Conservation (phyloP, 1,284 basidiomycete genomes). For the Taiwanofungus camphoratus region DNA sequence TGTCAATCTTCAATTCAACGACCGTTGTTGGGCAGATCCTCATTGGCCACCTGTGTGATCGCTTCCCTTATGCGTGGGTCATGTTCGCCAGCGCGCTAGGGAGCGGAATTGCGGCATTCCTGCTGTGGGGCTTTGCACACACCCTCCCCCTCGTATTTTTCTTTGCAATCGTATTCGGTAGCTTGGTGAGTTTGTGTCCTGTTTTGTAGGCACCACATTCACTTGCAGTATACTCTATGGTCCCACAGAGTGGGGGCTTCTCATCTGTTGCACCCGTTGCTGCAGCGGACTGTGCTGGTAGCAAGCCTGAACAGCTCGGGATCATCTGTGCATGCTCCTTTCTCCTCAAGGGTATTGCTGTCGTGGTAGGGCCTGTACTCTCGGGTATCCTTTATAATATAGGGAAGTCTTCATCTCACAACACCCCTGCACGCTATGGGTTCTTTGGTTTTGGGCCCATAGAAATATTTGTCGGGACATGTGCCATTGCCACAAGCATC, state of each 20-base stretch:
- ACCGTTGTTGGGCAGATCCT: constrained; percentile 23
- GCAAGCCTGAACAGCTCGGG: constrained; percentile 19
- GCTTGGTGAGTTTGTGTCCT: constrained; percentile 14
- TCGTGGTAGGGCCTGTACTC: constrained; percentile 22
- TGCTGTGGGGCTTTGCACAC: constrained; percentile 26
- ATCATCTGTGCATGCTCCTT: constrained; percentile 21
- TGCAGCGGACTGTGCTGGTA: constrained; percentile 21
- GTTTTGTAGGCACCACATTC: no score
- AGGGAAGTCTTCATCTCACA: constrained; percentile 11
- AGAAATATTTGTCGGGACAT: constrained; percentile 26
- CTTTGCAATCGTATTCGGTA: constrained; percentile 25
- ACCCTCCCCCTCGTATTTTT: constrained; percentile 21
- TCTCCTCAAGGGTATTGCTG: constrained; percentile 21
- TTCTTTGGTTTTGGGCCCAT: constrained; percentile 21
- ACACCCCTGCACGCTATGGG: constrained; percentile 12
- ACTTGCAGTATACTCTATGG: no score
- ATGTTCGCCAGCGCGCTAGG: constrained; percentile 21
- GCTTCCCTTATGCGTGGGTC: constrained; percentile 25
- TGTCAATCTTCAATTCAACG: constrained; percentile 25
- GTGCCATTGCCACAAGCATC: constrained; percentile 19
- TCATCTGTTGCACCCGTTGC: constrained; percentile 21
- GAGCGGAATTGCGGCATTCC: constrained; percentile 23
- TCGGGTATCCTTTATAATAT: constrained; percentile 20
- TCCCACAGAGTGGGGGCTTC: constrained; percentile 23
- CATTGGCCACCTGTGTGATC: constrained; percentile 23